phyloP scores from a whole-genome alignment of 768 basidiomycete genomes.

The Hygrophoropsis aurantiaca region DNA sequence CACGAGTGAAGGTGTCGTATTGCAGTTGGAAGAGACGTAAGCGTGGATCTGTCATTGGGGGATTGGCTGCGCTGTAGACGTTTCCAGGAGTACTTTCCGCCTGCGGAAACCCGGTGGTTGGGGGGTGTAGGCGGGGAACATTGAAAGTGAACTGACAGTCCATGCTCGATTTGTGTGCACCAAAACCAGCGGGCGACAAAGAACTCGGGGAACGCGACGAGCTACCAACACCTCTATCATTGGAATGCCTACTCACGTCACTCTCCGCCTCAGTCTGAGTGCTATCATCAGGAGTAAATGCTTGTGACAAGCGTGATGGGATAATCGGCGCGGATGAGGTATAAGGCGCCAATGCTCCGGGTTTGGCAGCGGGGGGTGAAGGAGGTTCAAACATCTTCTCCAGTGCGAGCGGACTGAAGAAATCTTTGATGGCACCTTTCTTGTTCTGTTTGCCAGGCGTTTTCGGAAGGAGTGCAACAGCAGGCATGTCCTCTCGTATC shows the following conservation, averaged over 20 bases:
- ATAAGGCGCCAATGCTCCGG: conserved; percentile 17
- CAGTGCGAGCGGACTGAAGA: conserved; percentile 85
- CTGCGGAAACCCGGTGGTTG: conserved; percentile 38
- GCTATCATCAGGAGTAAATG: conserved; percentile 30
- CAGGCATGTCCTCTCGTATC: conserved; percentile 65
- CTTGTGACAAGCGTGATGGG: conserved; percentile 39
- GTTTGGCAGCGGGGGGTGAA: conserved; percentile 57
- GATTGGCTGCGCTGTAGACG: conserved; percentile 17
- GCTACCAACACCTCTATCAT: conserved; percentile 8
- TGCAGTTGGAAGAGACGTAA: conserved; percentile 89
- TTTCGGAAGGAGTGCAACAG: conserved; percentile 56
- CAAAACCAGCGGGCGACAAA: conserved; percentile 18
- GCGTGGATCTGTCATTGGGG: conserved; percentile 63
- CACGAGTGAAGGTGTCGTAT: conserved; percentile 95
- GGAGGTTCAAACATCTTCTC: conserved; percentile 96
- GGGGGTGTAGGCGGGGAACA: conserved; percentile 46
- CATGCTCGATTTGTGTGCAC: conserved; percentile 45
- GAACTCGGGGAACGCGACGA: conserved; percentile 10
- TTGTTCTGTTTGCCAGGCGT: conserved; percentile 59
- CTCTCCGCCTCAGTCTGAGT: conserved; percentile 22
- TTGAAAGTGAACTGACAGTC: conserved; percentile 76
- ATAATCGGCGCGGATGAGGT: conserved; percentile 24
- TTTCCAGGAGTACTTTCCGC: conserved; percentile 61
- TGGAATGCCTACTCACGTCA: conserved; percentile 9
- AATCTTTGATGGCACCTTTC: conserved; percentile 67